Percentiles rank a stretch among this genome's conserved stretches.
These are phyloP conservation scores for Beauveria australis DNA, from an alignment of 2,329 filamentous ascomycete species.

Conservation along the genomic window DNA sequence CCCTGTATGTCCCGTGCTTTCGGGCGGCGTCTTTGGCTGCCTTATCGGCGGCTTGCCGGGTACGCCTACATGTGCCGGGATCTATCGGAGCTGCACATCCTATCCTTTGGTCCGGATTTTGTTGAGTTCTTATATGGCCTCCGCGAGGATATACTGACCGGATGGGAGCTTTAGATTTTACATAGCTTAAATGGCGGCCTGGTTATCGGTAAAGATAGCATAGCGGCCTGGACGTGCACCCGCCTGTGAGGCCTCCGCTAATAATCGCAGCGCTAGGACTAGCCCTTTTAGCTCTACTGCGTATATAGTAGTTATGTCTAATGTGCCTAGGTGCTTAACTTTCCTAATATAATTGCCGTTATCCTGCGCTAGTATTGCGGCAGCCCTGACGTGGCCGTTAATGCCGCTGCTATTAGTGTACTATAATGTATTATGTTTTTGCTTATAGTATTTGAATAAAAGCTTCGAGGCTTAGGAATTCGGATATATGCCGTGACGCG, in stretches of 20 bases:
- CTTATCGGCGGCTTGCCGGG: slow-evolving; percentile 17
- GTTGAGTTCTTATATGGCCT: slow-evolving; percentile 17
- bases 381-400: too few species aligned
- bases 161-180: slow-evolving; percentile 19
- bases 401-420: slow-evolving; percentile 9
- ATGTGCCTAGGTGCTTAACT: slow-evolving; percentile 18
- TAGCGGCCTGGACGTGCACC: slow-evolving; percentile 13
- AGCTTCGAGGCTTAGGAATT: neutral
- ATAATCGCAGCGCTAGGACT: slow-evolving; percentile 18
- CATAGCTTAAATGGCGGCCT: slow-evolving; percentile 23
- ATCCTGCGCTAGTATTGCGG: slow-evolving; percentile 3
- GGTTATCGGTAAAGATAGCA: slow-evolving; percentile 24
- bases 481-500: neutral
- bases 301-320: slow-evolving; percentile 20
- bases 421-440: too few species aligned
- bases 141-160: slow-evolving; percentile 20
- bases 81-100: slow-evolving; percentile 15
- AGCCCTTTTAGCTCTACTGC: slow-evolving; percentile 21
- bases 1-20: too few species aligned
- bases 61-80: slow-evolving; percentile 16
- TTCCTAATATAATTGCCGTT: neutral
- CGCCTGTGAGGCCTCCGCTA: slow-evolving; percentile 14
- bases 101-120: slow-evolving; percentile 2
- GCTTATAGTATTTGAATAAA: neutral
- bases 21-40: slow-evolving; percentile 16